These are phyloP conservation scores for Beta lomatogona DNA, from an alignment of 179 eudicot genomes.

Conservation along the genomic window DNA sequence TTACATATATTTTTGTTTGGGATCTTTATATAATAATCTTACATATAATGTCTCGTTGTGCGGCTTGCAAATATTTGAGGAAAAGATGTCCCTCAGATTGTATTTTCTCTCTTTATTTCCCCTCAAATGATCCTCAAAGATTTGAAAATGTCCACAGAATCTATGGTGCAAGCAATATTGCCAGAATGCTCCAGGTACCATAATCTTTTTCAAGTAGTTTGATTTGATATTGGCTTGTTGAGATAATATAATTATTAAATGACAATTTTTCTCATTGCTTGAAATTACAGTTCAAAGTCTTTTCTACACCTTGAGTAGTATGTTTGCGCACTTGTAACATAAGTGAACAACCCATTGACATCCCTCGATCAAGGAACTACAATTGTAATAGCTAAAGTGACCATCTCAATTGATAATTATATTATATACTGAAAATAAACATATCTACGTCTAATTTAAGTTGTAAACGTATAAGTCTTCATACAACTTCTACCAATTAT, in stretches of 20 bases:
- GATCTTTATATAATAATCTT: background rate
- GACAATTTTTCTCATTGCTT: background rate
- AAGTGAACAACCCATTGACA: no score
- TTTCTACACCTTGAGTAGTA: no score
- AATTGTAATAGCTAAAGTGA: no score
- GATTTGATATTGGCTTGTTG: background rate
- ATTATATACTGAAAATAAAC: no score
- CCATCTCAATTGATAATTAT: no score
- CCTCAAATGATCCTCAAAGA: constrained; percentile 29
- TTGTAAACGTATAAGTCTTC: no score
- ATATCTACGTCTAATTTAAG: no score
- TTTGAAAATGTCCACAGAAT: constrained; percentile 36
- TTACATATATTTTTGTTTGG: background rate
- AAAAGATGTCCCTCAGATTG: constrained; percentile 40
- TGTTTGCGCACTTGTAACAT: no score
- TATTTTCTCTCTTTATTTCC: constrained; percentile 37
- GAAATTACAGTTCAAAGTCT: no score
- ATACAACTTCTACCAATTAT: no score
- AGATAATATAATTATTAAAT: background rate
- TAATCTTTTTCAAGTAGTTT: background rate
- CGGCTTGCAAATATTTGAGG: constrained; percentile 44
- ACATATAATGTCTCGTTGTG: constrained; percentile 32
- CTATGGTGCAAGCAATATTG: constrained; percentile 41
- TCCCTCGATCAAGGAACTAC: no score
- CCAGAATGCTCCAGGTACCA: constrained; percentile 40